A percentile compares a stretch with the other conserved stretches of the same genome.
These are phyloP conservation scores for Ceratobasidium sp. DNA, from an alignment of 1,284 basidiomycete genomes.

Conservation along the genomic window DNA sequence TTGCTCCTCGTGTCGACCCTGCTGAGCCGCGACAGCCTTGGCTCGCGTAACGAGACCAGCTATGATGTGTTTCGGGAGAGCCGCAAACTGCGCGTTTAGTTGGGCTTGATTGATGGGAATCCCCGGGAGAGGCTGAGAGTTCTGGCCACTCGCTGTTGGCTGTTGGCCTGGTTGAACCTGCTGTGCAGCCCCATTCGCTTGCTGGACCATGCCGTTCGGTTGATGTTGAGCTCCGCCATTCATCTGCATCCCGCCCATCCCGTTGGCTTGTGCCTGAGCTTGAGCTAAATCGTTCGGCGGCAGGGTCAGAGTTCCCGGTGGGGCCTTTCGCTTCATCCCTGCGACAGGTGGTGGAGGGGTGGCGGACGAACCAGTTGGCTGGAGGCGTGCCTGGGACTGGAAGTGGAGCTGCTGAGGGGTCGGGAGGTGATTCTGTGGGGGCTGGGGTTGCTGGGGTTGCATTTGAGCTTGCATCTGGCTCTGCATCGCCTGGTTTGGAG, in stretches of 20 bases:
- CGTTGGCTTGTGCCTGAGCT: background rate
- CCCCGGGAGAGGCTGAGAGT: background rate
- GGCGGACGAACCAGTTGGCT: constrained; percentile 19
- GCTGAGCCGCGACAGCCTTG: background rate
- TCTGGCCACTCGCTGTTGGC: background rate
- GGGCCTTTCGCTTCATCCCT: constrained; percentile 32
- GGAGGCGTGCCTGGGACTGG: constrained; percentile 8
- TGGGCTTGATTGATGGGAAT: background rate
- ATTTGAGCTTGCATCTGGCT: constrained; percentile 1
- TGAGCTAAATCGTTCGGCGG: constrained; percentile 24
- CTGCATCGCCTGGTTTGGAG: too few species aligned
- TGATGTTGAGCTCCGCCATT: background rate
- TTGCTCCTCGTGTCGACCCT: constrained; percentile 19
- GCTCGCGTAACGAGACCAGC: constrained; percentile 2
- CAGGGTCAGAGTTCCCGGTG: constrained; percentile 17
- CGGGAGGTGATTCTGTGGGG: constrained; percentile 8
- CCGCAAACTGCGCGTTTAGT: background rate
- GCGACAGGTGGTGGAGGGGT: constrained; percentile 25
- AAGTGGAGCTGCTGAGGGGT: constrained; percentile 30
- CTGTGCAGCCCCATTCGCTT: constrained; percentile 1
- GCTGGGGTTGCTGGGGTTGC: background rate
- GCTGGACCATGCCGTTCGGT: constrained; percentile 8
- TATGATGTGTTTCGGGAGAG: background rate
- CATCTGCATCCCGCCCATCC: constrained; percentile 8
- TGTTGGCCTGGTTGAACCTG: background rate